phyloP scores from a whole-genome alignment of 1,139 yeast species.

The Sugiyamaella novakii region DNA sequence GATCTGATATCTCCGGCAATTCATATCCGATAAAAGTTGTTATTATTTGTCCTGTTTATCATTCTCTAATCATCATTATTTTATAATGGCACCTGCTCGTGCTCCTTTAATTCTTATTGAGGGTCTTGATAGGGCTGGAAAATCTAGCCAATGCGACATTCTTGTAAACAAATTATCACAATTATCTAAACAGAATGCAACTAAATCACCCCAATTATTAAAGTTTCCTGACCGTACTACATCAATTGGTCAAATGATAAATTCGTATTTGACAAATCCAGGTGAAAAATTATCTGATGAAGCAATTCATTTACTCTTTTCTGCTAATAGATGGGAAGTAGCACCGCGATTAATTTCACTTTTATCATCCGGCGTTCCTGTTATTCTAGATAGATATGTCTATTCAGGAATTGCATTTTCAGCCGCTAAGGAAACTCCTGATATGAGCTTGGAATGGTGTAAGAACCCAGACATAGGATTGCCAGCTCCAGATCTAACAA shows the following conservation, averaged over 20 bases:
- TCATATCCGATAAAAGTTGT: too few species aligned
- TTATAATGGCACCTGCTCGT: not conserved
- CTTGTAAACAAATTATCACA: slow-evolving; percentile 46
- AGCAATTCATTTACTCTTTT: slow-evolving; percentile 81
- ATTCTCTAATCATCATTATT: slow-evolving; percentile 2
- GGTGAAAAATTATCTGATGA: slow-evolving; percentile 51
- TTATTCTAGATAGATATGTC: slow-evolving; percentile 82
- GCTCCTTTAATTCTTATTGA: slow-evolving; percentile 83
- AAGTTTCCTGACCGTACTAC: slow-evolving; percentile 91
- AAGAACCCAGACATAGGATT: slow-evolving; percentile 78
- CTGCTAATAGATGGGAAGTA: slow-evolving; percentile 94
- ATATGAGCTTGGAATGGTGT: slow-evolving; percentile 73
- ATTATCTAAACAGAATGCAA: not conserved
- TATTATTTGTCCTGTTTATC: not conserved
- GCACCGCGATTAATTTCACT: slow-evolving; percentile 50
- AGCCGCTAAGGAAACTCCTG: slow-evolving; percentile 62
- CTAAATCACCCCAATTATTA: slow-evolving; percentile 44
- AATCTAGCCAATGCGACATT: slow-evolving; percentile 76
- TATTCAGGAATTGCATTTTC: slow-evolving; percentile 95
- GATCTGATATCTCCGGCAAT: too few species aligned
- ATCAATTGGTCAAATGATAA: slow-evolving; percentile 73
- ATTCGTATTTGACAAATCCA: slow-evolving; percentile 58
- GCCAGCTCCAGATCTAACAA: slow-evolving; percentile 80
- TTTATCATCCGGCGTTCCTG: slow-evolving; percentile 56
- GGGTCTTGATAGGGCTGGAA: slow-evolving; percentile 94